phyloP scores from a whole-genome alignment of 2,329 filamentous ascomycete genomes.

The Onygenales sp. region DNA sequence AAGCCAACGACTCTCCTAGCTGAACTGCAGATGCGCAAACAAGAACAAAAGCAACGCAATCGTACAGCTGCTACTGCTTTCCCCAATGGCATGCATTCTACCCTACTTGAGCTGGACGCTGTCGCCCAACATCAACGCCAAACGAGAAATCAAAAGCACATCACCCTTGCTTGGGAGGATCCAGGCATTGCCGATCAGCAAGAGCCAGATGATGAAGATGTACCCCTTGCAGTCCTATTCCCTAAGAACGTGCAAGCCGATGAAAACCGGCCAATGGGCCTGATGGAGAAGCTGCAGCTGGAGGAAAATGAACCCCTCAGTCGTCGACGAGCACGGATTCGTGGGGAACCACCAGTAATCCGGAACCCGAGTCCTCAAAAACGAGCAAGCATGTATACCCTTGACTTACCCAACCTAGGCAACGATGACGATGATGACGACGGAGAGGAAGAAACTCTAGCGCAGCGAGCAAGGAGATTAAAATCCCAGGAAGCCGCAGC shows the following conservation, averaged over 20 bases:
- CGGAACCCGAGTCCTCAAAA: slow-evolving; percentile 13
- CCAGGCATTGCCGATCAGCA: slow-evolving; percentile 29
- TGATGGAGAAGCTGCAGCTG: slow-evolving; percentile 60
- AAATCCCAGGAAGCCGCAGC: slow-evolving; percentile 20
- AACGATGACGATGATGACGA: slow-evolving; percentile 22
- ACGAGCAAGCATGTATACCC: slow-evolving; percentile 24
- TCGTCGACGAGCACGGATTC: slow-evolving; percentile 62
- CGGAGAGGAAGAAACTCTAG: slow-evolving; percentile 36
- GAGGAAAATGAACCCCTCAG: slow-evolving; percentile 91
- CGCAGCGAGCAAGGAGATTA: slow-evolving; percentile 33
- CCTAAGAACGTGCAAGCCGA: slow-evolving; percentile 33
- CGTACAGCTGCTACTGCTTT: slow-evolving; percentile 54
- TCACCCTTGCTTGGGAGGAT: slow-evolving; percentile 83
- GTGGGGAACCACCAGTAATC: slow-evolving; percentile 43
- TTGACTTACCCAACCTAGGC: slow-evolving; percentile 17
- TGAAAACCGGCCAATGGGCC: slow-evolving; percentile 34
- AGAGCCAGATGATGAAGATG: slow-evolving; percentile 64
- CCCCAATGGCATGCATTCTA: slow-evolving; percentile 79
- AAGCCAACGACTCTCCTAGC: slow-evolving; percentile 84
- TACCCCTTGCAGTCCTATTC: slow-evolving; percentile 75
- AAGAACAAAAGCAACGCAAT: slow-evolving; percentile 73
- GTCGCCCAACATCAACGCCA: slow-evolving; percentile 77
- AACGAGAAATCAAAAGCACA: slow-evolving; percentile 61
- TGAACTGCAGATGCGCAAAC: slow-evolving; percentile 83
- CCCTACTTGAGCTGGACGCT: slow-evolving; percentile 79